Evolutionary conservation across 192 early-diverging fungal species (phyloP), one percentile per base, ranked within the genome.

Genomic region (Backusella circina): DNA sequence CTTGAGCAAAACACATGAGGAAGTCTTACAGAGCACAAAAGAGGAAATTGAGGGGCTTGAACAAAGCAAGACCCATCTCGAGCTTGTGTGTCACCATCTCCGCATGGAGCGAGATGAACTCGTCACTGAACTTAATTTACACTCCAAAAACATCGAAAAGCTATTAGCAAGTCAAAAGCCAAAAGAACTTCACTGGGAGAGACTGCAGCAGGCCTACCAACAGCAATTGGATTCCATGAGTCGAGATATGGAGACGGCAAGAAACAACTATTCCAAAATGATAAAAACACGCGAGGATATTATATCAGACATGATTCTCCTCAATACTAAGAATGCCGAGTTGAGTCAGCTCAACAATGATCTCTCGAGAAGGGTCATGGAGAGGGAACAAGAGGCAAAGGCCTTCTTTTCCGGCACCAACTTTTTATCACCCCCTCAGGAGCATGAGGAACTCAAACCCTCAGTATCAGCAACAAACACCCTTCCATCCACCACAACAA

Each of bases 301-400:
- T 44, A 81, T 86, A 8, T 72, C 86, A 28, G 88, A 89, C 31
- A 85, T 81, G 75, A 79, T 82, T 35, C 78, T 82, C 23, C 57
- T 89, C 15, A 89, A 86, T 50, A 83, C 81, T 10, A 84, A 86
- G 51, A 89, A 87, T 44, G 83, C 87, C 0, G 85, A 89, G 65
- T 65, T 89, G 2, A 81, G 84, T 2, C 81, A 77, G 16, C 79
- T 89, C 47, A 89, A 89, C 72, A 89, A 88, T 72, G 88, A 89
- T 65, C 75, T 89, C 32, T 84, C 83, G 21, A 79, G 83, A 44
- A 77, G 78, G n/a, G 78, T 83, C 12, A 83, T 73, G 5, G 82
- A 83, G 67, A 72, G 77, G 21, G 82, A 83, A 74, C 77, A 78
- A 30, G 82, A 83, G 33, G 78, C 82, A 13, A 69, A 75, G n/a